Evolutionary conservation across 2,329 filamentous ascomycete species (phyloP), one percentile per base, ranked within the genome.

Genomic region (Calonectria leucothoes): DNA sequence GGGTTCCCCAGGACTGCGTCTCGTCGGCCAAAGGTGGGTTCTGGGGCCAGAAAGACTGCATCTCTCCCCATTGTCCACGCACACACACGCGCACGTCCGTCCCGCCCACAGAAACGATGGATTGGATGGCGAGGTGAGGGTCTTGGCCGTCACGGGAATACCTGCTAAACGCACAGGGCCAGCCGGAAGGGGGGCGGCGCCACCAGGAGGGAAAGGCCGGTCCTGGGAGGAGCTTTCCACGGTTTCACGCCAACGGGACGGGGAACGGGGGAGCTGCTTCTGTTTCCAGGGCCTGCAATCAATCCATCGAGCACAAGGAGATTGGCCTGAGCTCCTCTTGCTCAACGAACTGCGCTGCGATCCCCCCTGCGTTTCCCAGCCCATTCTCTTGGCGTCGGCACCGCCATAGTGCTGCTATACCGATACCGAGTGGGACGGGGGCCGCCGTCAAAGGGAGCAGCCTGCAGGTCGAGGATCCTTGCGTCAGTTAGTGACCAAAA

Each of bases 181-280:
- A 35, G 14, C n/a, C n/a, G n/a, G 37, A 31, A 10, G 12, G 25
- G 20, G 31, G 17, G 25, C 57, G 57, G 29, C 31, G n/a, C 27
- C 45, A 31, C 8, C 25, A 49, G 11, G 23, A 27, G 59, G 59
- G 37, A 27, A 25, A 49, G 51, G 51, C 39, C 55, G 59, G 57
- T 59, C 49, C 65, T 61, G 29, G 42, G 48, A n/a, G n/a, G 27
- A 66, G 59, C 49, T 65, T 69, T 69, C 64, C 59, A 69, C 52
- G 42, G 57, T 65, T 59, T 64, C 70, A 72, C 59, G 64, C 48
- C 57, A 63, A 65, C 37, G 37, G 69, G 49, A n/a, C n/a, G n/a
- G n/a, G n/a, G n/a, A n/a, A n/a, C n/a, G n/a, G n/a, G n/a, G n/a
- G n/a, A n/a, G 69, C 12, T 48, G 55, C 67, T 69, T 69, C 52